A percentile compares a stretch with the other conserved stretches of the same genome.
These are phyloP conservation scores for Geranium incanum DNA, from an alignment of 441 rosid genomes.

Conservation along the genomic window DNA sequence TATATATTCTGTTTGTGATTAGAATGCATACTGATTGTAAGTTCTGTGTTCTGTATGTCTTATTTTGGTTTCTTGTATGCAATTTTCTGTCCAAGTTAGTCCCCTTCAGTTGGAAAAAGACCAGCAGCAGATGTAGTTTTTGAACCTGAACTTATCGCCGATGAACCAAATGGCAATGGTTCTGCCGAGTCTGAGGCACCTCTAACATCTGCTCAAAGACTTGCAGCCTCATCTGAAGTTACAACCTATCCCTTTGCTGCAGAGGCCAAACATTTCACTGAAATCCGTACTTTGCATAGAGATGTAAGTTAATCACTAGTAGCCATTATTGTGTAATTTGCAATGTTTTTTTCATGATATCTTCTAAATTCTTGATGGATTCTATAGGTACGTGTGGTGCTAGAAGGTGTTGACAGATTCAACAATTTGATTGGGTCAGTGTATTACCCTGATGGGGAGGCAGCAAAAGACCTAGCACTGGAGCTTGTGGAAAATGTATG, in stretches of 20 bases:
- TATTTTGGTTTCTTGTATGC: background rate
- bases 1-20: slow-evolving; percentile 17
- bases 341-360: slow-evolving; percentile 15
- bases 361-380: slow-evolving; percentile 25
- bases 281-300: slow-evolving; percentile 73
- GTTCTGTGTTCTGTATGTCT: background rate
- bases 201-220: slow-evolving; percentile 87
- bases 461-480: slow-evolving; percentile 75
- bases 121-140: slow-evolving; percentile 39
- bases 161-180: slow-evolving; percentile 58
- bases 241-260: slow-evolving; percentile 72
- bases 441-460: slow-evolving; percentile 75
- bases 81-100: slow-evolving; percentile 25
- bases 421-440: slow-evolving; percentile 91
- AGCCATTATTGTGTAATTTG: no score
- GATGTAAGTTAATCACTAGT: slow-evolving; percentile 55
- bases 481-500: slow-evolving; percentile 91
- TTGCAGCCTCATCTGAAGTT: slow-evolving; percentile 51
- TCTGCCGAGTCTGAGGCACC: slow-evolving; percentile 55
- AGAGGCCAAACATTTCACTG: slow-evolving; percentile 88
- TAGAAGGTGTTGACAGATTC: slow-evolving; percentile 93
- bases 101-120: slow-evolving; percentile 87
- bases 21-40: background rate
- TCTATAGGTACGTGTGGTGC: slow-evolving; percentile 82
- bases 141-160: slow-evolving; percentile 41